Evolutionary conservation across 129 eudicot species (phyloP), one percentile per base, ranked within the genome.

Genomic region (Pseudognaphalium luteoalbum): DNA sequence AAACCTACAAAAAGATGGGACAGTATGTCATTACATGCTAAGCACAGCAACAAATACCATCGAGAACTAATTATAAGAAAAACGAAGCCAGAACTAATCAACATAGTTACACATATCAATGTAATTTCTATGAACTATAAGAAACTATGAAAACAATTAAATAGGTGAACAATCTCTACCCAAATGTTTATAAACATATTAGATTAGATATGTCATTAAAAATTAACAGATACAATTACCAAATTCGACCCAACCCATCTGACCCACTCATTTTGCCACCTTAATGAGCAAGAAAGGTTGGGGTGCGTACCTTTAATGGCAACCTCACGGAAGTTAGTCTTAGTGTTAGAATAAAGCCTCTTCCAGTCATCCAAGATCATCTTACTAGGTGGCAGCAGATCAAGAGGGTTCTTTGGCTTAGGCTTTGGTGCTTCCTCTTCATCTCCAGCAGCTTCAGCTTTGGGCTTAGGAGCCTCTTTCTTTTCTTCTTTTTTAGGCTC

Each of bases 321-420:
- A 71, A 93, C 91, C 84, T 93, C 98, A 68, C 97, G 97, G 81
- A 93, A 93, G 75, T 93, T 90, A 21, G 86, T 86, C 79, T 90
- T 93, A 35, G 98, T 93, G 83, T 90, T 93, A 2, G 98, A 90
- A 83, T 93, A 90, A 19, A 93, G 92, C 83, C 98, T 93, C 83
- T 93, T 93, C 98, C 96, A 90, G 4, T 93, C 98, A 88, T 93
- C 98, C 65, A 93, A 76, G n/a, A 93, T 25, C 98, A 93, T 93
- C 76, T 67, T 83, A 78, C 96, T 90, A 6, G 98, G 98, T 32
- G 96, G 98, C 78, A 93, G 73, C n/a, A 88, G 85, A 74, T 93
- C 98, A 75, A 93, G 87, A 10, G 98, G 96, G 42, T 90, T 93
- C 80, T 93, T 93, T 15, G 98, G 65, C 76, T 93, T 90, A 7